phyloP scores from a whole-genome alignment of 139 green algal genomes.

The Chlamydomonas incerta region DNA sequence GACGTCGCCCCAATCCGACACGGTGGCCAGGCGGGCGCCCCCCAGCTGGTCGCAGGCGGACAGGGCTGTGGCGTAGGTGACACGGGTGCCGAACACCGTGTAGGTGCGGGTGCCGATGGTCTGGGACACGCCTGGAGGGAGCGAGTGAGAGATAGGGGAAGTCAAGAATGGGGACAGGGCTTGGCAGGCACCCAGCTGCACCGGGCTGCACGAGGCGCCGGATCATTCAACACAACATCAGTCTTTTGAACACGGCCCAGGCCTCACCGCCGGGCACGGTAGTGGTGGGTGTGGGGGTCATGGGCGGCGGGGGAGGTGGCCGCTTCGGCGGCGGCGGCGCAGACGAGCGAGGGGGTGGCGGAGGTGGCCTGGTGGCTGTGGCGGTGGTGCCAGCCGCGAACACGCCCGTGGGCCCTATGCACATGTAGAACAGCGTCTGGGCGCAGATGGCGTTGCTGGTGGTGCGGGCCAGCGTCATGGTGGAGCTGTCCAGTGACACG shows the following conservation, averaged over 20 bases:
- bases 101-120: neutral
- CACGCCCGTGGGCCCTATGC: neutral
- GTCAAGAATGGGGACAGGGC: no score
- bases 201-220: no score
- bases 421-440: slow-evolving; percentile 18
- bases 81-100: neutral
- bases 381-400: neutral
- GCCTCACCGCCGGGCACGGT: neutral
- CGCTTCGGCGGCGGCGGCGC: neutral
- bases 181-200: no score
- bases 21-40: neutral
- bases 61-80: neutral
- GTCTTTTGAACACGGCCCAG: no score
- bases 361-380: neutral
- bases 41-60: neutral
- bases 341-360: neutral
- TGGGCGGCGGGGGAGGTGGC: no score
- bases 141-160: no score
- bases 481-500: neutral
- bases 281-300: no score
- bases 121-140: neutral
- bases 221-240: no score
- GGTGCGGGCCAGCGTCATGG: neutral
- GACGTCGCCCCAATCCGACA: neutral
- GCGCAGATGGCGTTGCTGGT: neutral